Evolutionary conservation across 202 grass and related monocot genomes (phyloP).

Genomic region (Panicum virgatum): DNA sequence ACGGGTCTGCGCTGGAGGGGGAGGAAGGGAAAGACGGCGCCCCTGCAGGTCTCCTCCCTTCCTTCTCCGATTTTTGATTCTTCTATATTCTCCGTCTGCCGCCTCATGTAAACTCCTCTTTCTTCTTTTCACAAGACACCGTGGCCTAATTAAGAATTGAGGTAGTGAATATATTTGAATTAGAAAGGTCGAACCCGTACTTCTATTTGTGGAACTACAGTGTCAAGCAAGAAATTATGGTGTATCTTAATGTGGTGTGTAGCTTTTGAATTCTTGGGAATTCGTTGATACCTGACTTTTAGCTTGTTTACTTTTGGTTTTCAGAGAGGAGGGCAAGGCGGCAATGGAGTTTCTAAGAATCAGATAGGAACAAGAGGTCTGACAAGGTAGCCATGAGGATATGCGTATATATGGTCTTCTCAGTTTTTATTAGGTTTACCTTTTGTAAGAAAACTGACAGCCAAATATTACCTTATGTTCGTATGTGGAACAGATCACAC

Average conservation of each 20-base stretch:
- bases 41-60: slow-evolving; percentile 29
- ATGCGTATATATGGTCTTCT: background rate
- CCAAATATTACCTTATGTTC: slow-evolving; percentile 10
- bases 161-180: slow-evolving; percentile 19
- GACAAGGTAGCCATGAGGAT: slow-evolving; percentile 62
- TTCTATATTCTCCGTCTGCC: background rate
- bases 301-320: slow-evolving; percentile 29
- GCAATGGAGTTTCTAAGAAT: slow-evolving; percentile 89
- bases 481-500: slow-evolving; percentile 53
- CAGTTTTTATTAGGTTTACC: background rate
- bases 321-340: slow-evolving; percentile 78
- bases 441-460: slow-evolving; percentile 1
- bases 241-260: slow-evolving; percentile 14
- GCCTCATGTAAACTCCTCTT: slow-evolving; percentile 2
- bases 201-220: slow-evolving; percentile 11
- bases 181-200: background rate
- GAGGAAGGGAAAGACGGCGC: slow-evolving; percentile 38
- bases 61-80: background rate
- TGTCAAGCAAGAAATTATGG: background rate
- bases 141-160: background rate
- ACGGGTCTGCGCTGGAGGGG: slow-evolving; percentile 35
- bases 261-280: slow-evolving; percentile 17
- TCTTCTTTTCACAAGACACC: background rate
- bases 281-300: slow-evolving; percentile 22
- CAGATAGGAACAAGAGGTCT: slow-evolving; percentile 80